phyloP scores from a whole-genome alignment of 2,329 filamentous ascomycete species.

The Microsporum audouinii region DNA sequence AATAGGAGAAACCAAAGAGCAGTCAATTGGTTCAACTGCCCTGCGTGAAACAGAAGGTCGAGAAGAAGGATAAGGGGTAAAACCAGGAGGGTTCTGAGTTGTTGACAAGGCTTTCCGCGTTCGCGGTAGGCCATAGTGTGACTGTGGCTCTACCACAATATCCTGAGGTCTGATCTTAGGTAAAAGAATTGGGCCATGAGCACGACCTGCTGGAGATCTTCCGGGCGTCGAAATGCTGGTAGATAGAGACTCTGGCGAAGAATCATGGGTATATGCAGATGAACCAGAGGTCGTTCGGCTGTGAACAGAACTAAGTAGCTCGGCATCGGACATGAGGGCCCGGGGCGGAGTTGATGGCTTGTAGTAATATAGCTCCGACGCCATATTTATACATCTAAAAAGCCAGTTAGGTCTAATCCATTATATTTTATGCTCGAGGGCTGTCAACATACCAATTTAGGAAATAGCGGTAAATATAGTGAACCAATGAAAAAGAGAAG shows the following conservation, averaged over 20 bases:
- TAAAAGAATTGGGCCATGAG: constrained; percentile 62
- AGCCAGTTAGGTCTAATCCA: background rate
- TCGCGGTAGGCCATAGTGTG: constrained; percentile 43
- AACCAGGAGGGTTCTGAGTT: constrained; percentile 41
- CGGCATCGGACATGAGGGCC: background rate
- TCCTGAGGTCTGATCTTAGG: constrained; percentile 82
- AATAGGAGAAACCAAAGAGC: constrained; percentile 36
- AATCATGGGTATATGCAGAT: constrained; percentile 52
- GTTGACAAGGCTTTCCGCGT: constrained; percentile 43
- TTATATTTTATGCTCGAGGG: background rate
- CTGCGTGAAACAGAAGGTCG: constrained; percentile 36
- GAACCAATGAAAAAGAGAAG: background rate
- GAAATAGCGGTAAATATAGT: background rate
- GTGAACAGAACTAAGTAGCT: constrained; percentile 30
- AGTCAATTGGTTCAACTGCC: constrained; percentile 36
- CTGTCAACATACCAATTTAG: background rate
- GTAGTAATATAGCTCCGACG: constrained; percentile 33
- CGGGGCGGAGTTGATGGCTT: constrained; percentile 36
- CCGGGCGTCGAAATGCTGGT: constrained; percentile 59
- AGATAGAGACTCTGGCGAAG: constrained; percentile 56
- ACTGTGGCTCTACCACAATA: constrained; percentile 55
- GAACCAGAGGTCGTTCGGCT: constrained; percentile 54
- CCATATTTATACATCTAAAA: constrained; percentile 1
- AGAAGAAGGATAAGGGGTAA: constrained; percentile 38
- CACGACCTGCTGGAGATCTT: constrained; percentile 61